These are phyloP conservation scores for Trichoderma pleuroti DNA, from an alignment of 2,329 filamentous ascomycete species.

Conservation along the genomic window DNA sequence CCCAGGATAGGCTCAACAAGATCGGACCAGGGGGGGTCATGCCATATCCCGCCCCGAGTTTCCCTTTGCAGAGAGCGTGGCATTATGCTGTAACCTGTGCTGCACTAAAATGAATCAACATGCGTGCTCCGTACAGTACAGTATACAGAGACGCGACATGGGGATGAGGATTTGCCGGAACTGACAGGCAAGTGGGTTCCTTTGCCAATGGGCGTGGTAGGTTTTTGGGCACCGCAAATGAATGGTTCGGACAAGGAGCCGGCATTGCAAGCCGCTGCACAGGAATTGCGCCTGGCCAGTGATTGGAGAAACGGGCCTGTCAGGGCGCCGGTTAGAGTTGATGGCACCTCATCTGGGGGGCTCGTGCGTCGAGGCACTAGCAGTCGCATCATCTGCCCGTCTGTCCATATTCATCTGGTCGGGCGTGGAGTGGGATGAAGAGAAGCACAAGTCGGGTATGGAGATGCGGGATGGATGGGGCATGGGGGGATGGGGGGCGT, in stretches of 20 bases:
- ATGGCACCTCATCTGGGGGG: conserved; percentile 5
- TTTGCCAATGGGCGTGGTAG: background rate
- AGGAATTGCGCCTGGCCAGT: background rate
- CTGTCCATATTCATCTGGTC: background rate
- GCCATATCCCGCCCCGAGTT: background rate
- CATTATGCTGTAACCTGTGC: background rate
- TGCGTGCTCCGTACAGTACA: too few species aligned
- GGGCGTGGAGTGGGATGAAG: conserved; percentile 5
- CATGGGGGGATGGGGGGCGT: background rate
- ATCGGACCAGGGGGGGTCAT: background rate
- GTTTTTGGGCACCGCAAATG: conserved; percentile 1
- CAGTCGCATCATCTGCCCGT: background rate
- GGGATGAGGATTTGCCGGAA: conserved; percentile 14
- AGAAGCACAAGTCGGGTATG: too few species aligned
- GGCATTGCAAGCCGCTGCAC: conserved; percentile 3
- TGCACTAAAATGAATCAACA: too few species aligned
- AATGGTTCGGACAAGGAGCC: background rate
- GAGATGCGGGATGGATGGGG: background rate
- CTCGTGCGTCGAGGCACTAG: background rate
- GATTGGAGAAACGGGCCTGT: background rate
- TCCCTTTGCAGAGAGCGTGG: background rate
- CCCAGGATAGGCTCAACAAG: background rate
- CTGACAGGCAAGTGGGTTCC: conserved; percentile 14
- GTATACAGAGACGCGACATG: background rate
- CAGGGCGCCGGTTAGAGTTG: conserved; percentile 14